Evolutionary conservation across 2,329 filamentous ascomycete genomes (phyloP).

Genomic region (Aureobasidium sp.): DNA sequence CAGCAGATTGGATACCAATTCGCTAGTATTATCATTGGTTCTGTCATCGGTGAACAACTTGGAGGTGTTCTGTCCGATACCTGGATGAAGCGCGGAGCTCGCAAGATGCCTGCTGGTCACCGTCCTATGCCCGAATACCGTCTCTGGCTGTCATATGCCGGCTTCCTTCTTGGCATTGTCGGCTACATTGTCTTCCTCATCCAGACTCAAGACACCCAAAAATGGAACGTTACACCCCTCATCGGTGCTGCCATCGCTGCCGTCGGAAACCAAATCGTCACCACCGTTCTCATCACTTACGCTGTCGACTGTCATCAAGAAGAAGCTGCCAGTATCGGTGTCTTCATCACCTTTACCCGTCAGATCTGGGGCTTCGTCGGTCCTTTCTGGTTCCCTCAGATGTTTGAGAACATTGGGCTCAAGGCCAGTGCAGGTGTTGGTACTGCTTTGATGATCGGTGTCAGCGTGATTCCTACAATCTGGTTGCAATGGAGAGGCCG

Average conservation of each 20-base stretch:
- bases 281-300: slow-evolving; percentile 54
- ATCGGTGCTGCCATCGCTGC: slow-evolving; percentile 45
- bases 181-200: slow-evolving; percentile 49
- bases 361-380: slow-evolving; percentile 49
- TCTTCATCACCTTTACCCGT: slow-evolving; percentile 52
- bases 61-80: slow-evolving; percentile 46
- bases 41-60: slow-evolving; percentile 50
- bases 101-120: slow-evolving; percentile 25
- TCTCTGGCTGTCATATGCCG: slow-evolving; percentile 50
- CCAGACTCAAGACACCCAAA: slow-evolving; percentile 34
- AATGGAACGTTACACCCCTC: slow-evolving; percentile 50
- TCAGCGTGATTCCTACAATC: slow-evolving; percentile 27
- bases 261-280: slow-evolving; percentile 54
- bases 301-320: slow-evolving; percentile 51
- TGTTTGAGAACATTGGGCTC: slow-evolving; percentile 31
- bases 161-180: slow-evolving; percentile 41
- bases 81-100: slow-evolving; percentile 41
- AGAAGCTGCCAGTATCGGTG: slow-evolving; percentile 48
- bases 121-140: slow-evolving; percentile 43
- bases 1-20: slow-evolving; percentile 53
- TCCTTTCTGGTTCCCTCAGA: slow-evolving; percentile 31
- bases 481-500: slow-evolving; percentile 26
- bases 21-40: slow-evolving; percentile 48
- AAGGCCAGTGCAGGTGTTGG: slow-evolving; percentile 31
- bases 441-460: slow-evolving; percentile 31